Conservation (phyloP, 257 asterid genomes). For the Sherardia arvensis region DNA sequence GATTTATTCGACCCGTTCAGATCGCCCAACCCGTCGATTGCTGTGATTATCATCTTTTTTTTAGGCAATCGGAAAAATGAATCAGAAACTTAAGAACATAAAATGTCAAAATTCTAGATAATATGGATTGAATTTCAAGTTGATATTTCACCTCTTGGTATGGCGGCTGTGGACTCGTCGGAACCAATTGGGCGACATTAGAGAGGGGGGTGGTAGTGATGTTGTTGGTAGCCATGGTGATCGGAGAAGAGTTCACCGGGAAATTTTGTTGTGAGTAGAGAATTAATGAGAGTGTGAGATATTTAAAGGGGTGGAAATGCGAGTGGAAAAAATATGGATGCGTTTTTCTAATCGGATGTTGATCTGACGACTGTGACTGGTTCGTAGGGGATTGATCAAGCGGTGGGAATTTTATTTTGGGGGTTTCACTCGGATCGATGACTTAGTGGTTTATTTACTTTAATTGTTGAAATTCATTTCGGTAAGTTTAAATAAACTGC, state of each 20-base stretch:
- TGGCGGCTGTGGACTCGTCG: slow-evolving; percentile 27
- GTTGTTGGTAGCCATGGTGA: slow-evolving; percentile 48
- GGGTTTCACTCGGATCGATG: too few relatives aligned
- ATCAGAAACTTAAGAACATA: neutral
- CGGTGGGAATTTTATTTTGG: too few relatives aligned
- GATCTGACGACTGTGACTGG: too few relatives aligned
- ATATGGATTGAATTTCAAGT: too few relatives aligned
- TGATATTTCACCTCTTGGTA: slow-evolving; percentile 65
- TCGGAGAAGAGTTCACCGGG: neutral
- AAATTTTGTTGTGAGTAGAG: slow-evolving; percentile 13
- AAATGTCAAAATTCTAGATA: neutral
- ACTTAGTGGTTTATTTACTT: too few relatives aligned
- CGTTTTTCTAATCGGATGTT: too few relatives aligned
- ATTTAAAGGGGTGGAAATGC: slow-evolving; percentile 46
- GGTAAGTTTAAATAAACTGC: too few relatives aligned
- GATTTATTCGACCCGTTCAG: slow-evolving; percentile 53
- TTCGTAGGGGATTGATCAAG: too few relatives aligned
- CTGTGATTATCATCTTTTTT: slow-evolving; percentile 59
- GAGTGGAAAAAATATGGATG: too few relatives aligned
- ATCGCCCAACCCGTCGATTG: slow-evolving; percentile 52
- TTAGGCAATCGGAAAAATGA: neutral
- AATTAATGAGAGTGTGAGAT: slow-evolving; percentile 15
- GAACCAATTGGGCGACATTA: neutral
- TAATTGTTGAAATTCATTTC: too few relatives aligned
- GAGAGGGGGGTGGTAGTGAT: slow-evolving; percentile 15